Conservation (phyloP, 2,329 filamentous ascomycete species). For the Alternaria longipes region DNA sequence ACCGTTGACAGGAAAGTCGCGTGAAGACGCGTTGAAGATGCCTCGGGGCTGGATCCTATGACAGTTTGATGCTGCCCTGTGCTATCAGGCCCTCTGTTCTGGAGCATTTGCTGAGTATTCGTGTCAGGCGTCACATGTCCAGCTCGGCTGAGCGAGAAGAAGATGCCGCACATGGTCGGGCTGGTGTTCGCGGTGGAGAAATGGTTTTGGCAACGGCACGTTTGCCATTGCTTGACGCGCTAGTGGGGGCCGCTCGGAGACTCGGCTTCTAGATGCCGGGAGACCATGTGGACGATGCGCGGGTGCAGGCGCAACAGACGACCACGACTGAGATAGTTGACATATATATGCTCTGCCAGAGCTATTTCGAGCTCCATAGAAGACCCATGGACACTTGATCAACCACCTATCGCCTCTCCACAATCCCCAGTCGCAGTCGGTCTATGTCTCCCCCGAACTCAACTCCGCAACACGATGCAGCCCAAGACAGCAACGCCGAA, state of each 20-base stretch:
- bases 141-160: conserved; percentile 57
- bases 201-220: conserved; percentile 15
- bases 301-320: conserved; percentile 23
- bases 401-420: conserved; percentile 4
- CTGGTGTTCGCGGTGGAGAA: conserved; percentile 17
- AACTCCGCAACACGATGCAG: conserved; percentile 43
- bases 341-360: conserved; percentile 11
- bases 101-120: conserved; percentile 37
- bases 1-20: conserved; percentile 83
- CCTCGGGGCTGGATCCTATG: conserved; percentile 12
- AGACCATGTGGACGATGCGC: conserved; percentile 25
- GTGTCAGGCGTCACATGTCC: conserved; percentile 34
- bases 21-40: conserved; percentile 39
- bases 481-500: conserved; percentile 29
- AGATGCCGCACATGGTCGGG: conserved; percentile 58
- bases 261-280: conserved; percentile 33
- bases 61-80: conserved; percentile 26
- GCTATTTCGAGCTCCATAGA: conserved; percentile 17
- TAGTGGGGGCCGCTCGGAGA: conserved; percentile 26
- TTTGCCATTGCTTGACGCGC: conserved; percentile 1
- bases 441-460: conserved; percentile 49
- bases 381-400: conserved; percentile 35
- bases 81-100: conserved; percentile 47
- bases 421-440: conserved; percentile 33
- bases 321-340: conserved; percentile 17